phyloP scores from a whole-genome alignment of 2,329 filamentous ascomycete species.

The Pyricularia sp. region DNA sequence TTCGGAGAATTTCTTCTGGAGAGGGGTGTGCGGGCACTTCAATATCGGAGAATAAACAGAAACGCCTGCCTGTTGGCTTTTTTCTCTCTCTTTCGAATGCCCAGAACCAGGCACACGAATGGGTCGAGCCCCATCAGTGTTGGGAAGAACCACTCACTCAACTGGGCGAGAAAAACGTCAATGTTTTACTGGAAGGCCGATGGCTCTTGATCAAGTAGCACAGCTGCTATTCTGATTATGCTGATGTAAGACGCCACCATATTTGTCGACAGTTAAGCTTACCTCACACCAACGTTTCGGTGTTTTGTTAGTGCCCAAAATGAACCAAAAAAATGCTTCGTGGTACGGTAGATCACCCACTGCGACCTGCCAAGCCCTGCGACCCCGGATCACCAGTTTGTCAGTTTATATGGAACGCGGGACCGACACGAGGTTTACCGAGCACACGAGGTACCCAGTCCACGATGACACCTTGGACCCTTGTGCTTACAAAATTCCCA shows the following conservation, averaged over 20 bases:
- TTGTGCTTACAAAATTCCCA: background rate
- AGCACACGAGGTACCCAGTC: background rate
- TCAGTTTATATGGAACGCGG: background rate
- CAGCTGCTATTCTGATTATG: too few relatives aligned
- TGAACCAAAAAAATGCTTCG: background rate
- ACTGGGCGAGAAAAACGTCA: background rate
- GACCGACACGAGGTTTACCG: background rate
- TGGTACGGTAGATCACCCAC: background rate
- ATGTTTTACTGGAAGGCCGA: too few relatives aligned
- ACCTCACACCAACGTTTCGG: background rate
- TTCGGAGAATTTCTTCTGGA: background rate
- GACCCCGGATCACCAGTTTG: background rate
- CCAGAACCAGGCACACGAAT: background rate
- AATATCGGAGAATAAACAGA: background rate
- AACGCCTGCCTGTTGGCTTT: background rate
- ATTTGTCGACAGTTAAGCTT: background rate
- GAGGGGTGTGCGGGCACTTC: background rate
- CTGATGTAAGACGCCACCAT: background rate
- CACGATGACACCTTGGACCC: background rate
- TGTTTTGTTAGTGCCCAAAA: background rate
- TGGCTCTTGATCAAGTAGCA: too few relatives aligned
- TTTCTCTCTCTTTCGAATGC: too few relatives aligned
- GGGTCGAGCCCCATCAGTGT: background rate
- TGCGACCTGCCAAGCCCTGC: background rate
- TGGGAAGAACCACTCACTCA: background rate